These are phyloP conservation scores for Potentilla sterilis DNA, from an alignment of 306 rosid species.

Conservation along the genomic window DNA sequence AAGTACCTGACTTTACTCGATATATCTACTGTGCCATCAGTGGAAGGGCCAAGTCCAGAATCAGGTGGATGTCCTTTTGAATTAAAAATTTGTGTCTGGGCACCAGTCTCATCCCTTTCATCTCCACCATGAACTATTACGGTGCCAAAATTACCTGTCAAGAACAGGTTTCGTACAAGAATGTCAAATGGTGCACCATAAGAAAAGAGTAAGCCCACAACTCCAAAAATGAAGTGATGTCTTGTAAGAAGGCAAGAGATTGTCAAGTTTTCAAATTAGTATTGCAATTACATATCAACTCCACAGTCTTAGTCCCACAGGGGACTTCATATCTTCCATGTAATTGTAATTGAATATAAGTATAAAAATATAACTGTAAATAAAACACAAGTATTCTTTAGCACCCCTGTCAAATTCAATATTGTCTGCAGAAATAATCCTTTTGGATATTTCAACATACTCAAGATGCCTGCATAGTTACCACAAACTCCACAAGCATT, in stretches of 20 bases:
- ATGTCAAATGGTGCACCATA: neutral
- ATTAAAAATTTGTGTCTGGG: slow-evolving; percentile 28
- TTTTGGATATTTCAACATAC: neutral
- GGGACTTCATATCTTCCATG: neutral
- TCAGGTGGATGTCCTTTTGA: slow-evolving; percentile 42
- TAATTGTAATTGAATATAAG: neutral
- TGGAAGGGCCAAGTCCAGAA: slow-evolving; percentile 25
- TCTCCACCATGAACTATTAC: slow-evolving; percentile 66
- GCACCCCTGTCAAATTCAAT: neutral
- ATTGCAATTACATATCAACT: neutral
- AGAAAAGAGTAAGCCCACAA: neutral
- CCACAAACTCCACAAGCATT: neutral
- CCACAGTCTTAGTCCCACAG: neutral
- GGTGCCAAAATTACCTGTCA: slow-evolving; percentile 76
- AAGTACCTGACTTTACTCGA: slow-evolving; percentile 48
- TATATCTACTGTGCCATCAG: slow-evolving; percentile 37
- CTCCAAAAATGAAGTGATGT: slow-evolving; percentile 1
- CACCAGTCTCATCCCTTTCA: slow-evolving; percentile 37
- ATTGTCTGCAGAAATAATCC: neutral
- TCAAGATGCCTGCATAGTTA: neutral
- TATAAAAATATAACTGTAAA: neutral
- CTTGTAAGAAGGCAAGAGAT: neutral
- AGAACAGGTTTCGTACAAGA: slow-evolving; percentile 20
- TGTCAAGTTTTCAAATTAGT: neutral
- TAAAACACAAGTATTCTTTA: neutral